A percentile compares a stretch with the other conserved stretches of the same genome.
Evolutionary conservation across 352 stramenopile genomes (phyloP).

Genomic region (Phytophthora nicotianae): DNA sequence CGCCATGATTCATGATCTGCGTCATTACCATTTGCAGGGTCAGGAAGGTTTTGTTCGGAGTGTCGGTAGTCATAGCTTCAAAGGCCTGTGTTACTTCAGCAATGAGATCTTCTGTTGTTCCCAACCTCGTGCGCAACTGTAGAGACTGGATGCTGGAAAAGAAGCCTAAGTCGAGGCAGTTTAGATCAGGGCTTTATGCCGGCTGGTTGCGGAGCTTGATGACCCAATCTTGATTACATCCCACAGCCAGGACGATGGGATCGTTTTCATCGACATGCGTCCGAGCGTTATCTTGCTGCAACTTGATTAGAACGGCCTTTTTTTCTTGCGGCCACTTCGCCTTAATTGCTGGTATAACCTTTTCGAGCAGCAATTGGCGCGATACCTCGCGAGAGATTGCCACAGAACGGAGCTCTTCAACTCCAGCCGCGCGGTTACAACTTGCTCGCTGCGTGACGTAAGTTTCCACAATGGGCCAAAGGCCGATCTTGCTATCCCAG

Average conservation of each 20-base stretch:
- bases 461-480: conserved; percentile 4
- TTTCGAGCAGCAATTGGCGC: neutral
- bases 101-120: neutral
- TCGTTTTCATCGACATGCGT: conserved; percentile 9
- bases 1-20: neutral
- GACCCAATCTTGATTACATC: conserved; percentile 6
- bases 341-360: conserved; percentile 12
- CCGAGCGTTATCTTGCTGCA: conserved; percentile 12
- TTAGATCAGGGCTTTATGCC: conserved; percentile 11
- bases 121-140: neutral
- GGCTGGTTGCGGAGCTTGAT: conserved; percentile 9
- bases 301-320: neutral
- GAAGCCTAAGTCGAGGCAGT: conserved; percentile 8
- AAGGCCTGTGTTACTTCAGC: neutral
- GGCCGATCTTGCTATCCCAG: conserved; percentile 4
- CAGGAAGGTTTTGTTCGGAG: neutral
- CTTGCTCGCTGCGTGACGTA: conserved; percentile 2
- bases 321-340: conserved; percentile 10
- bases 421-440: neutral
- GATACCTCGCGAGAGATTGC: neutral
- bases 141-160: conserved; percentile 5
- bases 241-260: too few species aligned
- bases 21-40: neutral
- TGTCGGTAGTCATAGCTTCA: neutral
- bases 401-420: conserved; percentile 1